Evolutionary conservation across 2,329 filamentous ascomycete genomes (phyloP), one percentile per base, ranked within the genome.

Genomic region (Hymenoscyphus scutula): DNA sequence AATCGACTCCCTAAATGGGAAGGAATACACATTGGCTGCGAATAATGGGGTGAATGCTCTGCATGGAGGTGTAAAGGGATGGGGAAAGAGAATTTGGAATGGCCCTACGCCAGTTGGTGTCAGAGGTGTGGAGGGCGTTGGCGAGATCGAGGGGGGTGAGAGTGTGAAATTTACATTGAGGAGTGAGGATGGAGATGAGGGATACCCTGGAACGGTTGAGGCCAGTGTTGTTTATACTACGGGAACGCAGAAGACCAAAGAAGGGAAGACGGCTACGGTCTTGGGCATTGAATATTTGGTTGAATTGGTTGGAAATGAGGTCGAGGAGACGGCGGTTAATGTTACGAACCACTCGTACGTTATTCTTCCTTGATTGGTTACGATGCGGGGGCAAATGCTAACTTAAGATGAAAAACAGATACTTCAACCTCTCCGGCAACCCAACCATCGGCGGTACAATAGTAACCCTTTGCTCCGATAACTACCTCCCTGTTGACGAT

Each of bases 341-440:
- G 84, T 98, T 78, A 98, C 95, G 57, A 99, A 98, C 79, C 94
- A 99, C 80, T 96, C 91, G 89, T 92, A 77, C 69, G 80, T 75
- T 8, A 37, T 19, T 25, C 32, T 4, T 10, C 27, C 27, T 17
- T 19, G n/a, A 13, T 30, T 30, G 2, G 25, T 32, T 27, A 13
- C 10, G 17, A 54, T 17, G 17, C 3, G 15, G 5, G 7, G 17
- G 25, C 2, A 11, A 32, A 54, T 54, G 25, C 25, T 30, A 54
- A 54, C 25, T 17, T 8, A 6, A 1, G 3, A 3, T 54, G 25
- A n/a, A 29, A 32, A 54, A 64, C 62, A 84, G 81, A 45, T 89
- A 89, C 79, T 89, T 89, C 76, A 89, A 89, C 76, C 81, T 89
- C 37, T 78, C 80, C 2, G 78, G 77, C 45, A 76, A 76, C 6